These are phyloP conservation scores for Drechslerella coelobrocha DNA, from an alignment of 2,329 filamentous ascomycete species.

Conservation along the genomic window DNA sequence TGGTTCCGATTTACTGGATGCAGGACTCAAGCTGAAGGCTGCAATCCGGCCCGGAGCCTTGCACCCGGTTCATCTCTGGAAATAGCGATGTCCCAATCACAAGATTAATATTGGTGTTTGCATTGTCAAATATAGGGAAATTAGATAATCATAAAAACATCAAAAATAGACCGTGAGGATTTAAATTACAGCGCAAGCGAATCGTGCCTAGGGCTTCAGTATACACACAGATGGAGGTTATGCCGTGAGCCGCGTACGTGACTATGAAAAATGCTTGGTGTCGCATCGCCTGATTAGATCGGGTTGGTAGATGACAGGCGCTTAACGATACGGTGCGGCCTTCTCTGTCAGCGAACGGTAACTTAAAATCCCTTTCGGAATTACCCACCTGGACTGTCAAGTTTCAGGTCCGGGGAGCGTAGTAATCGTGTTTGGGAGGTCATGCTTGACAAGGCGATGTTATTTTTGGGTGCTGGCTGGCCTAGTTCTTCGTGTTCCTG, in stretches of 20 bases:
- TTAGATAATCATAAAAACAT: background rate
- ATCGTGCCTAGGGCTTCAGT: too few relatives aligned
- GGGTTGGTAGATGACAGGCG: conserved; percentile 13
- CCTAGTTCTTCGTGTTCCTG: conserved; percentile 13
- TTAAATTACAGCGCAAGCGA: background rate
- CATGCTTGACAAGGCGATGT: conserved; percentile 23
- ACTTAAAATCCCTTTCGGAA: conserved; percentile 27
- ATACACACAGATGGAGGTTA: too few relatives aligned
- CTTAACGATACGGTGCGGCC: conserved; percentile 28
- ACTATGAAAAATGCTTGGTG: conserved; percentile 12
- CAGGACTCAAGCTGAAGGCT: too few relatives aligned
- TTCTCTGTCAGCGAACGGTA: conserved; percentile 13
- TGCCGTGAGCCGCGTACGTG: too few relatives aligned
- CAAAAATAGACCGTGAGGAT: background rate
- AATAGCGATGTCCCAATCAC: background rate
- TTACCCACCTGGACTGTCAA: conserved; percentile 15
- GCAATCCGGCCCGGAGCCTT: too few relatives aligned
- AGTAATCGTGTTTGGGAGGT: conserved; percentile 27
- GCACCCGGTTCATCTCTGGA: background rate
- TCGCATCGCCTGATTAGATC: conserved; percentile 2
- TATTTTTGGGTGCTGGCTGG: conserved; percentile 44
- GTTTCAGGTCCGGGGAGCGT: conserved; percentile 34
- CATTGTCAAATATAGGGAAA: too few relatives aligned
- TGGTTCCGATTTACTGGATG: too few relatives aligned
- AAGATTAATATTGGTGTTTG: too few relatives aligned